These are phyloP conservation scores for Russula earlei DNA, from an alignment of 768 basidiomycete genomes.

Conservation along the genomic window DNA sequence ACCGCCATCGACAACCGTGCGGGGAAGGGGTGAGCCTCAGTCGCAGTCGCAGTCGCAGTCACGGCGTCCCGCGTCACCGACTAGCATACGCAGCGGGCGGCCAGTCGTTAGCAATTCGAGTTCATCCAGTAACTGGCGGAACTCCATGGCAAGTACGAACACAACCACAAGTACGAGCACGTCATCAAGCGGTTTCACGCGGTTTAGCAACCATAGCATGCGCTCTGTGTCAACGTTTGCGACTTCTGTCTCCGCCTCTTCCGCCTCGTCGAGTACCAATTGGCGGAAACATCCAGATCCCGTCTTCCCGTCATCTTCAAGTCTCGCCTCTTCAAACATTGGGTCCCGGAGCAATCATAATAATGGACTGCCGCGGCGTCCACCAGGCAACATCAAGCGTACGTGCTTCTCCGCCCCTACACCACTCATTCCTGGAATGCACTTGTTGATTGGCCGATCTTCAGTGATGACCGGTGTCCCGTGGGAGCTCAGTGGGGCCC, in stretches of 20 bases:
- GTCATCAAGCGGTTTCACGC: conserved; percentile 63
- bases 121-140: conserved; percentile 71
- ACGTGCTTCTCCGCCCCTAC: conserved; percentile 27
- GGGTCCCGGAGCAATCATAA: not conserved
- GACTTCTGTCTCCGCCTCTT: conserved; percentile 70
- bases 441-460: not conserved
- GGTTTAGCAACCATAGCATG: conserved; percentile 61
- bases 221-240: conserved; percentile 73
- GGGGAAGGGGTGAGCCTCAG: not conserved
- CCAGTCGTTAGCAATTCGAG: conserved; percentile 48
- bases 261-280: conserved; percentile 48
- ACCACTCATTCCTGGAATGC: conserved; percentile 1
- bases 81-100: conserved; percentile 47
- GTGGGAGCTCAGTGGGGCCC: conserved; percentile 62
- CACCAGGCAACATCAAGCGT: conserved; percentile 70
- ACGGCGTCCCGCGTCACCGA: conserved; percentile 36
- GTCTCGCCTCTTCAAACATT: conserved; percentile 5
- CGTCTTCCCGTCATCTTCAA: not conserved
- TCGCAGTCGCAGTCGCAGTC: not conserved
- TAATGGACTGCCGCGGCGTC: conserved; percentile 1
- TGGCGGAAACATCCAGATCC: conserved; percentile 40
- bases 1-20: not conserved
- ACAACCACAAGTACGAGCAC: conserved; percentile 62
- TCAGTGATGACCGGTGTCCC: conserved; percentile 71
- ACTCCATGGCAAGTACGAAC: conserved; percentile 61